These are phyloP conservation scores for Cunninghamia lanceolata DNA, from an alignment of 75 land plant genomes.

Conservation along the genomic window DNA sequence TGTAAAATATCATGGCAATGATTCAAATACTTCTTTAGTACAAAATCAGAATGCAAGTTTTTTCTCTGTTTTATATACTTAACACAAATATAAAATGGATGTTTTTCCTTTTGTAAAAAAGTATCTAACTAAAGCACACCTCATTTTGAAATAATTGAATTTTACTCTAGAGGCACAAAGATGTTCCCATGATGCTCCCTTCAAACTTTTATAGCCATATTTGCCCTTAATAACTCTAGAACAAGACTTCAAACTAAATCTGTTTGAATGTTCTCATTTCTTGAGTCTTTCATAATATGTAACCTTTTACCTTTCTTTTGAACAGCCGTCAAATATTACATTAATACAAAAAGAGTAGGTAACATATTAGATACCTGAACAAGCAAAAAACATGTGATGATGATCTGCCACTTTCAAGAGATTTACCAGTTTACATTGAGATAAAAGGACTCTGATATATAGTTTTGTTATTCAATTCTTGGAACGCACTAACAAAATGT, in stretches of 20 bases:
- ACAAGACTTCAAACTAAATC: not conserved
- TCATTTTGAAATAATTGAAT: not conserved
- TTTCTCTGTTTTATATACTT: not conserved
- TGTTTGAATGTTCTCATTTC: not conserved
- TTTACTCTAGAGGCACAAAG: not conserved
- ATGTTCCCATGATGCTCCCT: not conserved
- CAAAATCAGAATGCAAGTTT: not conserved
- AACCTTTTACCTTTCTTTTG: not conserved
- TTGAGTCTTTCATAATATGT: not conserved
- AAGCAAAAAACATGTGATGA: too few species aligned
- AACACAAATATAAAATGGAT: not conserved
- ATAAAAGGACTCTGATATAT: too few species aligned
- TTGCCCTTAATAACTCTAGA: not conserved
- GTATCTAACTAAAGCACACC: too few species aligned
- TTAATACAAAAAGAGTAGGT: too few species aligned
- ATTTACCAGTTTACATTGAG: too few species aligned
- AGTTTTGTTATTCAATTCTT: too few species aligned
- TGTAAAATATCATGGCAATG: not conserved
- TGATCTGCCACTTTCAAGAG: too few species aligned
- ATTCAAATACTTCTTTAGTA: not conserved
- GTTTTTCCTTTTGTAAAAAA: not conserved
- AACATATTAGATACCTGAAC: too few species aligned
- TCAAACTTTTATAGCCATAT: not conserved
- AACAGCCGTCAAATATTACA: too few species aligned
- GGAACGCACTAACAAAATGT: too few species aligned